Percentiles rank a stretch among this genome's conserved stretches.
These are phyloP conservation scores for Massospora cicadina DNA, from an alignment of 371 early-diverging fungal genomes.

Conservation along the genomic window DNA sequence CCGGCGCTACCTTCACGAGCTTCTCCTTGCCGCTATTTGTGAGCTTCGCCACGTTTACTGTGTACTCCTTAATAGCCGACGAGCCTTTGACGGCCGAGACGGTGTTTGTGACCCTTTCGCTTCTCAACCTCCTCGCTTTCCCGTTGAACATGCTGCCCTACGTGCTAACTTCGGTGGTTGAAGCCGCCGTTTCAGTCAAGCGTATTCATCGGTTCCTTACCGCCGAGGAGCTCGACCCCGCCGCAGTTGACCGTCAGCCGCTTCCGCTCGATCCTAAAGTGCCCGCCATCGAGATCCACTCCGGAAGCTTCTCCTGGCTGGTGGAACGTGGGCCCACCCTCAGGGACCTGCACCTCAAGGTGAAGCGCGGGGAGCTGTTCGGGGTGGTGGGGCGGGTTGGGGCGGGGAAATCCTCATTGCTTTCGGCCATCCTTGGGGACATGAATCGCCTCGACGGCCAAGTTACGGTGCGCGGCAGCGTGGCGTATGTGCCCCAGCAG, in stretches of 20 bases:
- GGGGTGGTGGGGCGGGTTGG: constrained; percentile 83
- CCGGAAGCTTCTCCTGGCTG: constrained; percentile 40
- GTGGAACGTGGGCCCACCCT: constrained; percentile 29
- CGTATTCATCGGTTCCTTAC: constrained; percentile 62
- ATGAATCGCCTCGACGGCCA: constrained; percentile 52
- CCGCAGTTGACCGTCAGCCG: constrained; percentile 30
- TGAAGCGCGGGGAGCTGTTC: constrained; percentile 40
- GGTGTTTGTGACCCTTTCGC: constrained; percentile 74
- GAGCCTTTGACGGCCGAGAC: constrained; percentile 49
- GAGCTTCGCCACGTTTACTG: constrained; percentile 62
- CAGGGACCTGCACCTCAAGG: constrained; percentile 37
- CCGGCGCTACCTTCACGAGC: constrained; percentile 42
- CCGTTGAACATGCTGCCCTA: constrained; percentile 63
- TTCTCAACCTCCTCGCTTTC: constrained; percentile 89
- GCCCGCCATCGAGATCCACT: constrained; percentile 19
- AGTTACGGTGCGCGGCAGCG: constrained; percentile 49
- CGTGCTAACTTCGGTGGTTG: constrained; percentile 46
- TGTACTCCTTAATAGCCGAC: constrained; percentile 40
- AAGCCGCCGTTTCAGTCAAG: constrained; percentile 62
- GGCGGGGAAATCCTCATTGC: constrained; percentile 65
- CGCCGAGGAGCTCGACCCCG: constrained; percentile 53
- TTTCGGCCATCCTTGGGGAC: constrained; percentile 73
- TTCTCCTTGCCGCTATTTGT: constrained; percentile 78
- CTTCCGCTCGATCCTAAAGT: constrained; percentile 14
- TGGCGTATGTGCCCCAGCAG: constrained; percentile 79